Percentiles rank a stretch among this genome's conserved stretches.
Conservation (phyloP, 495 filamentous ascomycete genomes). For the Penicillium paradoxum region DNA sequence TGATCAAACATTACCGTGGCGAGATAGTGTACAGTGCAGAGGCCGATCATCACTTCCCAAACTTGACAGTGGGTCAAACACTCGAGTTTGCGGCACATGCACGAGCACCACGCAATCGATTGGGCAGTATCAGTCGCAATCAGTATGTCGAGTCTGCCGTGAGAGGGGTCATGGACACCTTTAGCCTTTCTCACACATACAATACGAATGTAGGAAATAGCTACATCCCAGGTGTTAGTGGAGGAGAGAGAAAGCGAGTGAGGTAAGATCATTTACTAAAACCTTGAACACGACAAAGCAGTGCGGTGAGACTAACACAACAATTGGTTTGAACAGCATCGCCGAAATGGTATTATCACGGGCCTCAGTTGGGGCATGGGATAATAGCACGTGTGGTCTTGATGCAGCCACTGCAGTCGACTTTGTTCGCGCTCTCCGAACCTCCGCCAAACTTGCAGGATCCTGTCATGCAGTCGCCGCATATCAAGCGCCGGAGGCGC, state of each 20-base stretch:
- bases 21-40: constrained; percentile 62
- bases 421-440: constrained; percentile 60
- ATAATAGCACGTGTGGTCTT: constrained; percentile 79
- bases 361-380: constrained; percentile 71
- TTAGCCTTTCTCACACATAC: constrained; percentile 56
- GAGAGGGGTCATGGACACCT: constrained; percentile 57
- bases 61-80: constrained; percentile 63
- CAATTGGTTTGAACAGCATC: constrained; percentile 34
- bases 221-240: constrained; percentile 64
- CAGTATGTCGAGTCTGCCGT: constrained; percentile 45
- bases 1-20: constrained; percentile 56
- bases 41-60: constrained; percentile 62
- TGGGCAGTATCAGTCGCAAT: constrained; percentile 37
- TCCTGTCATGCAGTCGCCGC: constrained; percentile 74
- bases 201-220: constrained; percentile 45
- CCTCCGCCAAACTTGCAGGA: constrained; percentile 68
- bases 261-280: constrained; percentile 18
- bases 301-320: background rate
- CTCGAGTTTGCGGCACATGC: constrained; percentile 58
- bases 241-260: constrained; percentile 73
- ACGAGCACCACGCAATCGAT: constrained; percentile 42
- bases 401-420: constrained; percentile 81
- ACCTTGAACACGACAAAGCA: background rate
- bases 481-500: constrained; percentile 82
- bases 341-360: constrained; percentile 60